phyloP scores from a whole-genome alignment of 1,284 basidiomycete species.

The Leccinum subfulvum region DNA sequence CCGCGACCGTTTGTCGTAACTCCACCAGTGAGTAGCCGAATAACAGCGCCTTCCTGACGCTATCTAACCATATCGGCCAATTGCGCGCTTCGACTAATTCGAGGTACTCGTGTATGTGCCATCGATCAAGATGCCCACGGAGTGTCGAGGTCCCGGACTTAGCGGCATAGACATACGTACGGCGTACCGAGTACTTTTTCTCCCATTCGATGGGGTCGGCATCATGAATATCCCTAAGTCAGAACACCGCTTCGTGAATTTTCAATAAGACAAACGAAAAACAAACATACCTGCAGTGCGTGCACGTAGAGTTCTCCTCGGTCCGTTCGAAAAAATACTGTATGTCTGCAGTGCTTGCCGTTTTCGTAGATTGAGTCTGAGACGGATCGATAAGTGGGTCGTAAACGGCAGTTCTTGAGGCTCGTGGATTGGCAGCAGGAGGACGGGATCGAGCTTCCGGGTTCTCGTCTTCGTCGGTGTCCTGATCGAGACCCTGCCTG shows the following conservation, averaged over 20 bases:
- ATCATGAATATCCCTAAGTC: neutral
- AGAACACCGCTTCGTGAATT: neutral
- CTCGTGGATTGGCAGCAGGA: neutral
- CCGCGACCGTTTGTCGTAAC: neutral
- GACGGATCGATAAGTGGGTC: neutral
- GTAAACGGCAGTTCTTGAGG: neutral
- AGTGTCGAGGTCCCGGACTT: neutral
- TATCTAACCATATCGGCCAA: neutral
- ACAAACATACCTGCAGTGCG: neutral
- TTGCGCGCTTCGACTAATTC: neutral
- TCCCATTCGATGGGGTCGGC: neutral
- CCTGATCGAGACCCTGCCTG: neutral
- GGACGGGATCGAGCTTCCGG: neutral
- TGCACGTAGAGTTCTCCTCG: neutral
- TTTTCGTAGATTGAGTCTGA: neutral
- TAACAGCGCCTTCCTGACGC: neutral
- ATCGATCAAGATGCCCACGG: neutral
- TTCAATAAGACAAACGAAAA: neutral
- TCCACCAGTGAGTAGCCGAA: neutral
- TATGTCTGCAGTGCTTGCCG: neutral
- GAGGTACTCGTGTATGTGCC: neutral
- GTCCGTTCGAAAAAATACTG: neutral
- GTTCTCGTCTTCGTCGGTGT: neutral
- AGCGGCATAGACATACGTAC: neutral
- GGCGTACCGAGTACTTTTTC: neutral